A percentile compares a stretch with the other conserved stretches of the same genome.
Evolutionary conservation across 1,284 basidiomycete genomes (phyloP).

Genomic region (Pseudozyma hubeiensis): DNA sequence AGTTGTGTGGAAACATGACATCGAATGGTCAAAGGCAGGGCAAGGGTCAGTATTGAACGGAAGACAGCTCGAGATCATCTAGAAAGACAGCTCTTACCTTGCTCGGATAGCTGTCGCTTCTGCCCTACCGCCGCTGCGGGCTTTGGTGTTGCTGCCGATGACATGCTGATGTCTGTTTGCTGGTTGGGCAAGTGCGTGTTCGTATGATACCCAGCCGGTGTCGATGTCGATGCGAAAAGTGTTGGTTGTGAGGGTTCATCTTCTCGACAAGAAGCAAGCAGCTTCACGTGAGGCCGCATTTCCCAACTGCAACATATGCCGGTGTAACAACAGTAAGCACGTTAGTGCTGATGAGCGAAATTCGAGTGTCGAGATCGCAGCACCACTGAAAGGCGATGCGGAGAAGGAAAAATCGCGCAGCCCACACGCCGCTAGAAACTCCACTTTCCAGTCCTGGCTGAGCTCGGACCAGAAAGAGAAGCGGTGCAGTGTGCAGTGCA

Average conservation of each 20-base stretch:
- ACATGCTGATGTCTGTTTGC: conserved; percentile 10
- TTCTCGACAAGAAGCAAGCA: not conserved
- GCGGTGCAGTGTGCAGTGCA: too few relatives aligned
- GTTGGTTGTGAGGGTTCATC: not conserved
- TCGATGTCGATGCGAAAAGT: not conserved
- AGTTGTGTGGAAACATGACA: not conserved
- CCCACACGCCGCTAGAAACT: not conserved
- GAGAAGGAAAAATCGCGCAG: not conserved
- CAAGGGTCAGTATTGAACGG: too few relatives aligned
- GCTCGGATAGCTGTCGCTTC: conserved; percentile 44
- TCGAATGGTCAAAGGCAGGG: not conserved
- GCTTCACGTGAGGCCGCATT: not conserved
- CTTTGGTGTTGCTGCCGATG: conserved; percentile 38
- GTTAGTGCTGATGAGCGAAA: too few relatives aligned
- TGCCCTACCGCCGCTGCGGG: conserved; percentile 20
- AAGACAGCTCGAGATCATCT: too few relatives aligned
- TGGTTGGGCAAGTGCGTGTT: not conserved
- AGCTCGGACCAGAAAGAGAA: conserved; percentile 2
- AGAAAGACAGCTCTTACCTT: conserved; percentile 15
- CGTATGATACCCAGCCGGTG: too few relatives aligned
- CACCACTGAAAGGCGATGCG: not conserved
- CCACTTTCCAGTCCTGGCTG: not conserved
- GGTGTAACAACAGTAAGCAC: not conserved
- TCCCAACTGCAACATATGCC: not conserved
- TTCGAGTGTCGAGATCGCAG: too few relatives aligned